phyloP scores from a whole-genome alignment of 352 stramenopile genomes.

The Phytophthora cajani region DNA sequence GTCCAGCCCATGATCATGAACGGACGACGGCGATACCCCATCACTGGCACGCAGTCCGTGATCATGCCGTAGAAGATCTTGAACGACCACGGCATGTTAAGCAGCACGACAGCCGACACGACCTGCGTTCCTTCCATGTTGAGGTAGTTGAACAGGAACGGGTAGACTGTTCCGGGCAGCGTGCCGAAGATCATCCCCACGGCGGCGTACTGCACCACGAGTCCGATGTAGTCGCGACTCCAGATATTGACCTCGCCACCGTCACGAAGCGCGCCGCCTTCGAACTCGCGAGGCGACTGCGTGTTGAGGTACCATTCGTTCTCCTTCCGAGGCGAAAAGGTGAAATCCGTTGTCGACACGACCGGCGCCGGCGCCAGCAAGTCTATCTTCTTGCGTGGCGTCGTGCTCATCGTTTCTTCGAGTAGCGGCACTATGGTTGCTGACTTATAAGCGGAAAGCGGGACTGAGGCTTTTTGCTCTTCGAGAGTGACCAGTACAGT shows the following conservation, averaged over 20 bases:
- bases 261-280: conserved; percentile 26
- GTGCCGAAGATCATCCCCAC: conserved; percentile 52
- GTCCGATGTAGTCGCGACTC: conserved; percentile 45
- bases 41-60: conserved; percentile 56
- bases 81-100: conserved; percentile 61
- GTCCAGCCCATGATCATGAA: conserved; percentile 66
- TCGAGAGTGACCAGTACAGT: background rate
- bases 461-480: conserved; percentile 16
- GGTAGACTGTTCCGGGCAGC: conserved; percentile 51
- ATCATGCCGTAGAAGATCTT: conserved; percentile 62
- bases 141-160: conserved; percentile 52
- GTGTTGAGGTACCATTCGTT: conserved; percentile 34
- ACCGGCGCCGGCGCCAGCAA: conserved; percentile 26
- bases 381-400: conserved; percentile 36
- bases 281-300: conserved; percentile 22
- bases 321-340: conserved; percentile 25
- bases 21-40: conserved; percentile 55
- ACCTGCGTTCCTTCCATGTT: conserved; percentile 51
- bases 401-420: conserved; percentile 34
- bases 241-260: conserved; percentile 39
- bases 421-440: conserved; percentile 41
- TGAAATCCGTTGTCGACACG: conserved; percentile 17
- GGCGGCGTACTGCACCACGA: conserved; percentile 50
- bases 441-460: conserved; percentile 18
- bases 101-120: conserved; percentile 42